Evolutionary conservation across 2,329 filamentous ascomycete species (phyloP).

Genomic region (Leptoxyphium fumago): DNA sequence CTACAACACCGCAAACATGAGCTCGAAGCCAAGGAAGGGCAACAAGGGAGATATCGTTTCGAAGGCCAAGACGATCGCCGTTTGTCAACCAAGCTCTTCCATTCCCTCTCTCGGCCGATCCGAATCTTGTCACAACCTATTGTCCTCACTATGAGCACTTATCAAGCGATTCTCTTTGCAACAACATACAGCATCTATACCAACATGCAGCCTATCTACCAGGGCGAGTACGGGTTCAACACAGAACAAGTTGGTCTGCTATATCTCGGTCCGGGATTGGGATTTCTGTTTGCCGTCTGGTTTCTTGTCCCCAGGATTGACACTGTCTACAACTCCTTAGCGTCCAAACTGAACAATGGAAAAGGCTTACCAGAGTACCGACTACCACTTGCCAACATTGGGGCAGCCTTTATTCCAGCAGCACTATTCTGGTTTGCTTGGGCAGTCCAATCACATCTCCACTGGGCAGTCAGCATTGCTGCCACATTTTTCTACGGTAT

Average conservation of each 20-base stretch:
- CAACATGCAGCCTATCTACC: conserved; percentile 33
- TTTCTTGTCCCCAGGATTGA: conserved; percentile 35
- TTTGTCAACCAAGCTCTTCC: conserved; percentile 21
- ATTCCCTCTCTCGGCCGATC: conserved; percentile 26
- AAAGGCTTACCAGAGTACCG: conserved; percentile 29
- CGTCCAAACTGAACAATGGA: conserved; percentile 22
- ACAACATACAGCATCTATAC: conserved; percentile 35
- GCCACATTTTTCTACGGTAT: conserved; percentile 36
- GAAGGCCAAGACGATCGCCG: conserved; percentile 29
- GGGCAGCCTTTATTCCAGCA: conserved; percentile 27
- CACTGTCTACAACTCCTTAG: conserved; percentile 30
- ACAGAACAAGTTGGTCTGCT: conserved; percentile 32
- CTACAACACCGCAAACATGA: conserved; percentile 21
- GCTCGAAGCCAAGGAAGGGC: conserved; percentile 20
- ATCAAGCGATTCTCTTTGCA: conserved; percentile 33
- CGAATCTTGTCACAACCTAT: conserved; percentile 32
- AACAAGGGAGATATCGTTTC: conserved; percentile 26
- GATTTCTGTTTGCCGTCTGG: conserved; percentile 30
- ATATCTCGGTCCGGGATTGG: conserved; percentile 30
- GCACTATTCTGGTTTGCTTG: conserved; percentile 31
- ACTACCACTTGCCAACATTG: conserved; percentile 32
- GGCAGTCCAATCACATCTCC: conserved; percentile 26
- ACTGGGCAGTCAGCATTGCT: conserved; percentile 28
- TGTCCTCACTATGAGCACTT: conserved; percentile 30
- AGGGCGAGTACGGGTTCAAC: conserved; percentile 28